Evolutionary conservation across 2,329 filamentous ascomycete genomes (phyloP).

Genomic region (Paecilomyces variotii): DNA sequence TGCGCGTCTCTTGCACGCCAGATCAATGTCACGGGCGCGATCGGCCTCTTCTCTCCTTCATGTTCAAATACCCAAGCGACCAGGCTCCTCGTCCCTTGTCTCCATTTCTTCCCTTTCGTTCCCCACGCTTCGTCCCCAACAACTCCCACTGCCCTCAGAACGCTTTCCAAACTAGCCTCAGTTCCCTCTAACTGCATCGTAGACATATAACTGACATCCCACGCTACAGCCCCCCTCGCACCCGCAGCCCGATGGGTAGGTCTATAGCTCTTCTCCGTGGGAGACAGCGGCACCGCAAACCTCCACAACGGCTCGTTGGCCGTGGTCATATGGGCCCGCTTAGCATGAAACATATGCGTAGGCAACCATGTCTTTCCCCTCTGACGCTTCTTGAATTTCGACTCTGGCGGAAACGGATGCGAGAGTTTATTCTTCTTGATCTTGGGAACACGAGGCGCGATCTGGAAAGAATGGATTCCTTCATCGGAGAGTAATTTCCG

Average conservation of each 20-base stretch:
- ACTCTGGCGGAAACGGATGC: constrained; percentile 51
- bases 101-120: constrained; percentile 62
- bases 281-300: constrained; percentile 75
- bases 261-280: constrained; percentile 83
- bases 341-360: constrained; percentile 89
- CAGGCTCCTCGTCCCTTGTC: constrained; percentile 50
- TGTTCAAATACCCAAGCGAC: constrained; percentile 52
- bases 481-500: constrained; percentile 13
- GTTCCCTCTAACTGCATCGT: constrained; percentile 71
- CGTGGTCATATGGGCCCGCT: constrained; percentile 79
- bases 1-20: constrained; percentile 53
- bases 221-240: constrained; percentile 68
- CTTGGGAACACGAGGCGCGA: constrained; percentile 47
- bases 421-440: constrained; percentile 64
- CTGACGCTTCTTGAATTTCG: constrained; percentile 78
- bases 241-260: constrained; percentile 74
- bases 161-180: constrained; percentile 53
- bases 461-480: constrained; percentile 24
- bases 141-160: constrained; percentile 60
- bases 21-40: constrained; percentile 65
- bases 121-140: constrained; percentile 53
- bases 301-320: constrained; percentile 78
- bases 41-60: constrained; percentile 46
- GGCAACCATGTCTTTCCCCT: constrained; percentile 87
- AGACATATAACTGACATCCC: constrained; percentile 92